Conservation (phyloP, 2,329 filamentous ascomycete genomes). For the Berkeleyomyces rouxiae region DNA sequence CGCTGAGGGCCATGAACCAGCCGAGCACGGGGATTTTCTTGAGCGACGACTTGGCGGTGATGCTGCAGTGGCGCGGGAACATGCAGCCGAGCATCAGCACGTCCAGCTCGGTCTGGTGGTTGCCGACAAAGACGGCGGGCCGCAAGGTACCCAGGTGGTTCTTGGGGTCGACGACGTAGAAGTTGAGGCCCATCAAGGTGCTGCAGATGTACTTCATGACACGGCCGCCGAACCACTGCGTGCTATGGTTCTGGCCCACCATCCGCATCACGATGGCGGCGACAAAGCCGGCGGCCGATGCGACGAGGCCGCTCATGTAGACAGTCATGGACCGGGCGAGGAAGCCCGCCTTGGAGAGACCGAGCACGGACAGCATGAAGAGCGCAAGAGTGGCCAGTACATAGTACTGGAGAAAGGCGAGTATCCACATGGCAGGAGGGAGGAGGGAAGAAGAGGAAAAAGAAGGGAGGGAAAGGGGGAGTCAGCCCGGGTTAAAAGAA, state of each 20-base stretch:
- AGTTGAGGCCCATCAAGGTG: constrained; percentile 57
- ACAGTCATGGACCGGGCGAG: constrained; percentile 50
- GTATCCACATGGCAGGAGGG: constrained; percentile 24
- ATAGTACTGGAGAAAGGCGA: constrained; percentile 32
- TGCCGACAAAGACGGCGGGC: constrained; percentile 81
- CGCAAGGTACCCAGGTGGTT: constrained; percentile 46
- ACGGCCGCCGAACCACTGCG: constrained; percentile 72
- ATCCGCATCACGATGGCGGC: constrained; percentile 56
- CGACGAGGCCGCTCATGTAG: constrained; percentile 44
- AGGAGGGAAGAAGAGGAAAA: constrained; percentile 24
- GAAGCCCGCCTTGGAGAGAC: constrained; percentile 44
- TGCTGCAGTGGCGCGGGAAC: constrained; percentile 81
- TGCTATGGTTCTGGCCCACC: constrained; percentile 54
- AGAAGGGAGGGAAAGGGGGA: background rate
- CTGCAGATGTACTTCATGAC: constrained; percentile 68
- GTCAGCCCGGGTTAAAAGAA: background rate
- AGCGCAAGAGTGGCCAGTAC: constrained; percentile 34
- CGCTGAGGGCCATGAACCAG: constrained; percentile 83
- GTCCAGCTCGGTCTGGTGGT: constrained; percentile 94
- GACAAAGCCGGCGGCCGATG: constrained; percentile 57
- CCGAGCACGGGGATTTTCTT: constrained; percentile 70
- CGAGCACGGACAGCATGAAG: constrained; percentile 43
- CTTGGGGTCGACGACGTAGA: constrained; percentile 52
- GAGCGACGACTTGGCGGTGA: constrained; percentile 80
- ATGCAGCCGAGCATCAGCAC: constrained; percentile 77